A percentile compares a stretch with the other conserved stretches of the same genome.
Evolutionary conservation across 495 filamentous ascomycete genomes (phyloP).

Genomic region (Xylaria venustula): DNA sequence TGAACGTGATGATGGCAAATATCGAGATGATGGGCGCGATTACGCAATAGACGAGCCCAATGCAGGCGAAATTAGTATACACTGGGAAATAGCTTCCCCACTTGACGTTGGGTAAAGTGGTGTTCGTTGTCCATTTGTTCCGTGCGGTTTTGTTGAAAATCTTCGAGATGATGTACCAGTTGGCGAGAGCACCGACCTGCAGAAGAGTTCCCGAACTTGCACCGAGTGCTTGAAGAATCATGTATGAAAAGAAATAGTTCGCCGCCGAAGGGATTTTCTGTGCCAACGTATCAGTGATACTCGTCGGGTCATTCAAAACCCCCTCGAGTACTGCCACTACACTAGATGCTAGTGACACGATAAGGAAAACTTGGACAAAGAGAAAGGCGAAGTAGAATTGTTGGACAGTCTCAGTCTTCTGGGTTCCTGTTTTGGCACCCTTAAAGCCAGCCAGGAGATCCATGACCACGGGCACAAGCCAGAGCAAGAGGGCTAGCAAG

Average conservation of each 20-base stretch:
- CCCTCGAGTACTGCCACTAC: slow-evolving; percentile 64
- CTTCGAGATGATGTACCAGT: slow-evolving; percentile 78
- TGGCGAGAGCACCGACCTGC: slow-evolving; percentile 73
- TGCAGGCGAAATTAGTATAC: slow-evolving; percentile 93
- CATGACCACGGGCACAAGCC: slow-evolving; percentile 76
- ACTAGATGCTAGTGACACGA: slow-evolving; percentile 86
- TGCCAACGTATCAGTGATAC: slow-evolving; percentile 72
- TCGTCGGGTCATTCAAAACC: slow-evolving; percentile 53
- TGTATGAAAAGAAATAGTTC: slow-evolving; percentile 98
- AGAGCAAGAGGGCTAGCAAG: slow-evolving; percentile 75
- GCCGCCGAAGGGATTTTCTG: slow-evolving; percentile 80
- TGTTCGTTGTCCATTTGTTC: slow-evolving; percentile 84
- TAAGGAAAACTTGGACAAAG: slow-evolving; percentile 91
- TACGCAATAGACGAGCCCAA: slow-evolving; percentile 88
- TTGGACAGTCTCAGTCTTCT: slow-evolving; percentile 78
- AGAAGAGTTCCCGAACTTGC: slow-evolving; percentile 86
- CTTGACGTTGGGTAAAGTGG: slow-evolving; percentile 69
- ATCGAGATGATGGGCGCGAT: slow-evolving; percentile 88
- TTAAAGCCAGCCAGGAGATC: slow-evolving; percentile 66
- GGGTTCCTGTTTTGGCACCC: slow-evolving; percentile 79
- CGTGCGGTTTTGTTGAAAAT: slow-evolving; percentile 84
- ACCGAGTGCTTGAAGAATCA: slow-evolving; percentile 90
- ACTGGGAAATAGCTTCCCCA: slow-evolving; percentile 96
- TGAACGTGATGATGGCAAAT: slow-evolving; percentile 93
- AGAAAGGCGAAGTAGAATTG: slow-evolving; percentile 93